These are phyloP conservation scores for Pogostemon cablin DNA, from an alignment of 257 asterid genomes.

Conservation along the genomic window DNA sequence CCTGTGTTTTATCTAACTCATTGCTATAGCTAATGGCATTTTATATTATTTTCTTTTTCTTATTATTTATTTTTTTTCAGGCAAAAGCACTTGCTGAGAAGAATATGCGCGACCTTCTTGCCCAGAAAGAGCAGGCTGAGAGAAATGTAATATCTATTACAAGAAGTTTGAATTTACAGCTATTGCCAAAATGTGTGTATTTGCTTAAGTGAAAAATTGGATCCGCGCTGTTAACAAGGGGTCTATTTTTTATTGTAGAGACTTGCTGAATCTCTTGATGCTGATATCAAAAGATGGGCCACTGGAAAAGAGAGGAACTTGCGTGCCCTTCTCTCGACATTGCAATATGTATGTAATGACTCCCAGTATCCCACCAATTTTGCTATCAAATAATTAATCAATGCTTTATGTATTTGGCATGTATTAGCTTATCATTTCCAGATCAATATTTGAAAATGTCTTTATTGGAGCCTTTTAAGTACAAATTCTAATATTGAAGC, in stretches of 20 bases:
- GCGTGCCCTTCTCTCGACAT: constrained; percentile 96
- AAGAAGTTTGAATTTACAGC: constrained; percentile 11
- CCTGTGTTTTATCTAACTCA: constrained; percentile 27
- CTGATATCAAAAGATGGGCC: constrained; percentile 96
- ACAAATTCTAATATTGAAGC: neutral
- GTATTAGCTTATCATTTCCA: constrained; percentile 2
- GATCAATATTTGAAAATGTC: constrained; percentile 11
- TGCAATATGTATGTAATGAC: constrained; percentile 77
- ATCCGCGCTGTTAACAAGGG: constrained; percentile 21
- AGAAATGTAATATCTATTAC: constrained; percentile 65
- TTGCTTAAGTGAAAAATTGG: constrained; percentile 10
- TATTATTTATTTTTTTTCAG: constrained; percentile 52
- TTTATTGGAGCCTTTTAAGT: neutral
- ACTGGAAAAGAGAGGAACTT: constrained; percentile 90
- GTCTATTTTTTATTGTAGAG: constrained; percentile 64
- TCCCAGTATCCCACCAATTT: neutral
- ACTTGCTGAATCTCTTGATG: constrained; percentile 86
- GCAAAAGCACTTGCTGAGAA: constrained; percentile 97
- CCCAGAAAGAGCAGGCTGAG: constrained; percentile 96
- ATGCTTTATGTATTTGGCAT: neutral
- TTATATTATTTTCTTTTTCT: constrained; percentile 18
- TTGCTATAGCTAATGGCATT: constrained; percentile 25
- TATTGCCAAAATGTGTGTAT: neutral
- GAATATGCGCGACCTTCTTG: constrained; percentile 87
- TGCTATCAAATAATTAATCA: neutral